Base-by-base conservation (phyloP, 2,329 filamentous ascomycete species). In the Tolypocladium paradoxum region DNA sequence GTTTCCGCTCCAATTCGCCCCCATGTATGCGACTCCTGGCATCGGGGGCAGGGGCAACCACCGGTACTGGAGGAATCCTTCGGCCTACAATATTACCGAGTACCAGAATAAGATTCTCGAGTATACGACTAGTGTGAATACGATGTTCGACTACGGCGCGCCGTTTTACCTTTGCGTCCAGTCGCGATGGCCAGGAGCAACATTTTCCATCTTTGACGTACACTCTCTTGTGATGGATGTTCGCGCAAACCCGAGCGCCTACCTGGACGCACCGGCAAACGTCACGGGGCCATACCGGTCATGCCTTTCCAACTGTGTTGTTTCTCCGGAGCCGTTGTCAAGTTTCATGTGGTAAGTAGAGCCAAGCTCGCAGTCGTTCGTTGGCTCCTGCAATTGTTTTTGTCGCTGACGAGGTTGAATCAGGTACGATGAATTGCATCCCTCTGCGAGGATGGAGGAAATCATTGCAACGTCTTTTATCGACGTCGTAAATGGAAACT, bases 361-460 rank as follows among this genome's bases (percentile, higher is more conserved):
- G 8, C 20, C 29, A 22, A 6, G 35, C 29, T n/a, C 29, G 31
- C 35, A 4, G 9, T 16, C 8, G 31, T 20, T n/a, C n/a, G 22
- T 11, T 34, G 47, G 6, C 34, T 9, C n/a, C 0, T 34, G 11
- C 35, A 18, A 6, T 12, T 27, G n/a, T 35, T 22, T 8, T n/a
- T 31, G n/a, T 35, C 47, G 34, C 45, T 53, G 46, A 56, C 47
- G 8, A 20, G 4, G n/a, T 20, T 18, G n/a, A n/a, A 16, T 29
- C 27, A 72, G 70, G 70, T 77, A 76, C 60, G 87, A 92, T 67
- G 79, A 83, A 63, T 65, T 91, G 63, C 88, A 92, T 70, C 85
- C 86, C 0, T 83, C 82, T 33, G 76, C 83, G 67, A 79, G 81
- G 67, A 77, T 83, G 67, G 66, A 68, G 38, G 62, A 70, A 53